Base-by-base conservation (phyloP, 73 alveolate genomes). In the Durusdinium trenchii region DNA sequence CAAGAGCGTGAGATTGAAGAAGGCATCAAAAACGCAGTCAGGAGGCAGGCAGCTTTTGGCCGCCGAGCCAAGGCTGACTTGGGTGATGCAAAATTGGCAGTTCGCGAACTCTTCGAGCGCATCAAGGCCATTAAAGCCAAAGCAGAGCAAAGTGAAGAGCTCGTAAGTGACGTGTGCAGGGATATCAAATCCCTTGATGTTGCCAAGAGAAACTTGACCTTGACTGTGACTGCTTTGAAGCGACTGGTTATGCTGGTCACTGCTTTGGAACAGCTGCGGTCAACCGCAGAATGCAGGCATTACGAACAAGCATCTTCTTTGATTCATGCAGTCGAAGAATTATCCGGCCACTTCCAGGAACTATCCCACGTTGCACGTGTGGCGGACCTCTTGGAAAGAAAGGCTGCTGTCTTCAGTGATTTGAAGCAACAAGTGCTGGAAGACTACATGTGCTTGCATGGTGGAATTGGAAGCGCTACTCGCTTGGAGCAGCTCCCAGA, bases 171-270 rank as follows among this genome's bases (percentile, higher is more conserved):
- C 50, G 99, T 99, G 3, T 99, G 99, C 99, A 95, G 99, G 76
- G 99, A 99, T 71, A 99, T 99, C 86, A 99, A 99, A 83, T 99
- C 99, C 57, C 99, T 99, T 76, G 99, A 99, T 91, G 94, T 95
- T 98, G 99, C 99, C 38, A 99, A 99, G 99, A 99, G 99, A 73
- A 99, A 99, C 94, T 98, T 99, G 61, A 99, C 99, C n/a, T 86
- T 99, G 82, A 99, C 99, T 40, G 99, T 99, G 79, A 99, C 99
- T 18, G 99, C 99, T 6, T 96, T 99, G 75, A 99, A 99, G 95
- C 83, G 99, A 76, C 95, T 99, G 99, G 99, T 99, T 54, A 99
- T 99, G 99, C 96, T 99, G 84, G 99, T 99, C 69, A 99, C 99
- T 76, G 99, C 99, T 6, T 99, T 99, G 95, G 99, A 99, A 83